Percentiles rank a stretch among this genome's conserved stretches.
Evolutionary conservation across 495 filamentous ascomycete species (phyloP).

Genomic region (Aspergillus biplanus): DNA sequence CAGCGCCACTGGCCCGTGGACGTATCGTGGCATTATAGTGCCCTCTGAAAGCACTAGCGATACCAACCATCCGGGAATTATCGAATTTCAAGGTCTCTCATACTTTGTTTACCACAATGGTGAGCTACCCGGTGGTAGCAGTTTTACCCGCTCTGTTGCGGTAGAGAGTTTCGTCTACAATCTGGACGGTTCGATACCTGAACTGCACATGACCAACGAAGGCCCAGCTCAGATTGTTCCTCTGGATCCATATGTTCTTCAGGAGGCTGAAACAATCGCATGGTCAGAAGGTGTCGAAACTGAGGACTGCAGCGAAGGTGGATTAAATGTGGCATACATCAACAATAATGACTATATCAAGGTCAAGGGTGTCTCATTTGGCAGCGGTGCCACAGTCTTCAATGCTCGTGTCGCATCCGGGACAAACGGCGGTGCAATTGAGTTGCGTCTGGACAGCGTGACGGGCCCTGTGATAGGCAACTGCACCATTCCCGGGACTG

Average conservation of each 20-base stretch:
- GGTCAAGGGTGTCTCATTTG: conserved; percentile 27
- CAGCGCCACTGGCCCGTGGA: conserved; percentile 35
- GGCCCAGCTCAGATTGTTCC: conserved; percentile 18
- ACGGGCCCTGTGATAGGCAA: conserved; percentile 18
- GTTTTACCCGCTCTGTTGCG: conserved; percentile 30
- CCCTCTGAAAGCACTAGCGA: conserved; percentile 27
- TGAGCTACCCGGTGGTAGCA: conserved; percentile 32
- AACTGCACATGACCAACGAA: conserved; percentile 29
- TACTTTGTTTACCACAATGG: conserved; percentile 41
- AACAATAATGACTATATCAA: conserved; percentile 28
- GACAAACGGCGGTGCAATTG: conserved; percentile 19
- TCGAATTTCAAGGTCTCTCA: conserved; percentile 32
- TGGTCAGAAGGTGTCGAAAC: conserved; percentile 23
- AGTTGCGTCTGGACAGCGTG: conserved; percentile 19
- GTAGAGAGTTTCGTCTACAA: conserved; percentile 34
- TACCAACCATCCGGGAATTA: conserved; percentile 35
- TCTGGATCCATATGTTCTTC: conserved; percentile 22
- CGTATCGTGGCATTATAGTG: conserved; percentile 34
- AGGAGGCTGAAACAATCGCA: conserved; percentile 25
- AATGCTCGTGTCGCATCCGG: conserved; percentile 20
- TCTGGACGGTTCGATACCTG: conserved; percentile 32
- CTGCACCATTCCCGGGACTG: conserved; percentile 22
- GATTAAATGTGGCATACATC: conserved; percentile 22
- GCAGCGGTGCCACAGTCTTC: conserved; percentile 9
- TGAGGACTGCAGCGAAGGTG: conserved; percentile 24